A percentile compares a stretch with the other conserved stretches of the same genome.
These are phyloP conservation scores for Vitis amurensis DNA, from an alignment of 164 flowering plant genomes.

Conservation along the genomic window DNA sequence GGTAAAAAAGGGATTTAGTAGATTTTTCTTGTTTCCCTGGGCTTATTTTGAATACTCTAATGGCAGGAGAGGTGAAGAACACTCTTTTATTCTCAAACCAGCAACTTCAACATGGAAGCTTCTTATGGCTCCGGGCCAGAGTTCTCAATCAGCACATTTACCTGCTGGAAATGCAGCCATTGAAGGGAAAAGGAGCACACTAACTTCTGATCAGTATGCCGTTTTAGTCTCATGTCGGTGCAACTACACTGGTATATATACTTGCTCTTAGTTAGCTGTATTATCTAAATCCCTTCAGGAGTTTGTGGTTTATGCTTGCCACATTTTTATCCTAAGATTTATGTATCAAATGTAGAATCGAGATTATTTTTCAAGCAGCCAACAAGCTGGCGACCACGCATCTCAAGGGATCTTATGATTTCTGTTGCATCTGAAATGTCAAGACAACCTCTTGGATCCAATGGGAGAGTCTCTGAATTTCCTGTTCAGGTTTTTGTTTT, in stretches of 20 bases:
- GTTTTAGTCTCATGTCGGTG: constrained; percentile 89
- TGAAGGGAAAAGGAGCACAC: constrained; percentile 39
- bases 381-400: constrained; percentile 81
- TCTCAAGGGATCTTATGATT: constrained; percentile 80
- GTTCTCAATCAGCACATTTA: constrained; percentile 36
- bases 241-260: constrained; percentile 80
- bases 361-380: constrained; percentile 82
- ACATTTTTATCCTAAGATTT: neutral
- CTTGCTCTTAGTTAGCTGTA: constrained; percentile 7
- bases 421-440: constrained; percentile 95
- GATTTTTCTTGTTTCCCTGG: no score
- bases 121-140: constrained; percentile 35
- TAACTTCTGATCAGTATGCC: constrained; percentile 64
- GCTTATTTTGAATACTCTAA: neutral
- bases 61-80: constrained; percentile 96
- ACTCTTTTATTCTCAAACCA: constrained; percentile 93
- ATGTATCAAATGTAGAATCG: constrained; percentile 51
- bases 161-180: constrained; percentile 30
- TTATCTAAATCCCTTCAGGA: neutral
- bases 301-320: constrained; percentile 1
- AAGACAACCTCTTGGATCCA: constrained; percentile 43
- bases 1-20: no score
- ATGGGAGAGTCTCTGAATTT: constrained; percentile 59
- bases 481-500: constrained; percentile 76
- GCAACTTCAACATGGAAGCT: constrained; percentile 58